Evolutionary conservation across 495 filamentous ascomycete genomes (phyloP).

Genomic region (Penicillium diatomitis): DNA sequence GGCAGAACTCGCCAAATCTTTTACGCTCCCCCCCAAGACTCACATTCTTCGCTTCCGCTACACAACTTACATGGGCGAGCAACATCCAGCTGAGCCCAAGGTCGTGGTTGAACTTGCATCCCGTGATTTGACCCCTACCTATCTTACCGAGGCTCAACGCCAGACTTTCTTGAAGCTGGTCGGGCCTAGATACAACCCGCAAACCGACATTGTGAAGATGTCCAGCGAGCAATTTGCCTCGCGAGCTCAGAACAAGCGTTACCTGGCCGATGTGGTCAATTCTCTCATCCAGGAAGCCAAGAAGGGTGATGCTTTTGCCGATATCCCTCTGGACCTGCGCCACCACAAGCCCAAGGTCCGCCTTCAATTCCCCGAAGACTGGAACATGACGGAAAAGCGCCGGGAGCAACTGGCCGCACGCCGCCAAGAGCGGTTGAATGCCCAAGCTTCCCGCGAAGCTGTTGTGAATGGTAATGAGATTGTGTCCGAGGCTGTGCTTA

Average conservation of each 20-base stretch:
- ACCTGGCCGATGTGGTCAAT: constrained; percentile 69
- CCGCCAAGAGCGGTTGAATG: constrained; percentile 35
- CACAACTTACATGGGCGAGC: constrained; percentile 93
- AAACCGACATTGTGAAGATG: constrained; percentile 77
- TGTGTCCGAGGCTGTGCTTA: constrained; percentile 23
- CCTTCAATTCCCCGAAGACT: constrained; percentile 67
- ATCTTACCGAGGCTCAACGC: constrained; percentile 56
- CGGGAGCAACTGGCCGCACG: constrained; percentile 51
- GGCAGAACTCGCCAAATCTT: constrained; percentile 72
- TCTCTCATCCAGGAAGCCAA: constrained; percentile 66
- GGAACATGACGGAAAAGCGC: constrained; percentile 67
- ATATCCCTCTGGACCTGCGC: constrained; percentile 83
- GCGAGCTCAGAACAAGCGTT: constrained; percentile 92
- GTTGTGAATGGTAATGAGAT: constrained; percentile 33
- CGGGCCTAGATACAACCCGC: constrained; percentile 84
- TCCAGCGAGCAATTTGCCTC: constrained; percentile 81
- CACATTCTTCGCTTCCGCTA: constrained; percentile 85
- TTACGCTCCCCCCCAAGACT: constrained; percentile 54
- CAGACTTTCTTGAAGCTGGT: constrained; percentile 80
- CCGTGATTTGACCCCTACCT: constrained; percentile 48
- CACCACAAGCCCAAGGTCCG: constrained; percentile 67
- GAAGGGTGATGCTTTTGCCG: constrained; percentile 76
- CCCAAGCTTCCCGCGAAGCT: constrained; percentile 15
- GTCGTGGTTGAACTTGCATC: constrained; percentile 85
- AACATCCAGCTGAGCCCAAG: constrained; percentile 84